Base-by-base conservation (phyloP, 2,329 filamentous ascomycete genomes). In the Cercospora berteroae region DNA sequence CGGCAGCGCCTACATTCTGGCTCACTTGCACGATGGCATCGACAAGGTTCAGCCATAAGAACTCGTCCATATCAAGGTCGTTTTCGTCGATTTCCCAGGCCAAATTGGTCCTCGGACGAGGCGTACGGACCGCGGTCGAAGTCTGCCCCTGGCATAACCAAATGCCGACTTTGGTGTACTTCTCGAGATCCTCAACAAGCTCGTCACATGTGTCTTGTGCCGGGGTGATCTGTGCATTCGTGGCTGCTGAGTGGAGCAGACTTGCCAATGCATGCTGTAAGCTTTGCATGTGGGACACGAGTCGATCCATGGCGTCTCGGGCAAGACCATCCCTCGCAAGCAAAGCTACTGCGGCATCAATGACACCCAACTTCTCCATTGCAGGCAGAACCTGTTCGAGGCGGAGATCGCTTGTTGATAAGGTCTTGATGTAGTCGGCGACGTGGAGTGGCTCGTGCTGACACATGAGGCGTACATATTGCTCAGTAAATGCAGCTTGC, bases 111-210 rank as follows among this genome's bases (percentile, higher is more conserved):
- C 80, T 72, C 20, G 75, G 76, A 52, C 76, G 73, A 27, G 73
- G 72, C 20, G 67, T 66, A 2, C 76, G 72, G n/a, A 72, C 52
- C 6, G 71, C 70, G 0, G 85, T 86, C 74, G 90, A 91, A 59
- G 88, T 92, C 77, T 97, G 93, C 1, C 90, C 88, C 79, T 96
- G 92, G 74, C 95, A 98, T 12, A 99, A 83, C 95, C 95, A 99
- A 60, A 96, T 94, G 13, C 96, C 95, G 1, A 99, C 92, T 70
- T 93, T 90, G 1, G 90, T 88, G 79, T 97, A 98, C 77, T 96
- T 97, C 69, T 96, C 89, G 18, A 99, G 81, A 0, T 90, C 89
- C 66, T 88, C 86, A 4, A 97, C 83, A 1, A 97, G 83, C 65
- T 94, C 90, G 65, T 90, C 87, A 0, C 90, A 87, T 0, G 90